Evolutionary conservation across 1,284 basidiomycete species (phyloP).

Genomic region (Sanghuangporus sanghuang): DNA sequence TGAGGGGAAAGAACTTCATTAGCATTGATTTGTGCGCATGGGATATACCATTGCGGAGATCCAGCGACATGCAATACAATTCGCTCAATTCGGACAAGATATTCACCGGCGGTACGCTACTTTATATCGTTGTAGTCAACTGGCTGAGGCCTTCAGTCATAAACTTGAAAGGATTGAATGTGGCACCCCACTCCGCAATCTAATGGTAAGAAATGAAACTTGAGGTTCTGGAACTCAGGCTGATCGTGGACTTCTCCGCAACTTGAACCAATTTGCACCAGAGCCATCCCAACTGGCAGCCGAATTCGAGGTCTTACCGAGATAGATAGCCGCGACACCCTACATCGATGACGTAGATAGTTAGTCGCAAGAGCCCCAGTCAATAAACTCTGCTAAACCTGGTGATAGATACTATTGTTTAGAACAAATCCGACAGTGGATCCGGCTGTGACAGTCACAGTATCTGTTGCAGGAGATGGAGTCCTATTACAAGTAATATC

Average conservation of each 20-base stretch:
- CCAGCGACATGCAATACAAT: conserved; percentile 35
- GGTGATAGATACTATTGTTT: conserved; percentile 39
- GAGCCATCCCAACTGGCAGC: conserved; percentile 39
- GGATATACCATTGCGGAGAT: conserved; percentile 28
- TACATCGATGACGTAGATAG: not conserved
- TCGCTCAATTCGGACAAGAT: conserved; percentile 40
- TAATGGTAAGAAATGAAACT: conserved; percentile 11
- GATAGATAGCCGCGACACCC: conserved; percentile 37
- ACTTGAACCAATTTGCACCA: conserved; percentile 44
- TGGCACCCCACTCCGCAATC: conserved; percentile 35
- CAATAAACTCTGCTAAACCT: conserved; percentile 12
- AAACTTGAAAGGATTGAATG: conserved; percentile 33
- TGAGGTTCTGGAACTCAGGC: not conserved
- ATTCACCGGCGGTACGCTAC: conserved; percentile 32
- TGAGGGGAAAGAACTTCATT: not conserved
- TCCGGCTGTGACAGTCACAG: conserved; percentile 32
- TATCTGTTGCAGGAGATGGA: conserved; percentile 28
- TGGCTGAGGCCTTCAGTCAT: conserved; percentile 26
- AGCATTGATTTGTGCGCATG: conserved; percentile 34
- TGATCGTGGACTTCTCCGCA: conserved; percentile 14
- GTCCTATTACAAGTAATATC: conserved; percentile 36
- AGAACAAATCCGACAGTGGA: conserved; percentile 18
- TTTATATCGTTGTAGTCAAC: conserved; percentile 33
- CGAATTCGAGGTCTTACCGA: conserved; percentile 34
- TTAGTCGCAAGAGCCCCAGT: not conserved